Conservation (phyloP, 148 eudicot species). For the Linanthus parryae region DNA sequence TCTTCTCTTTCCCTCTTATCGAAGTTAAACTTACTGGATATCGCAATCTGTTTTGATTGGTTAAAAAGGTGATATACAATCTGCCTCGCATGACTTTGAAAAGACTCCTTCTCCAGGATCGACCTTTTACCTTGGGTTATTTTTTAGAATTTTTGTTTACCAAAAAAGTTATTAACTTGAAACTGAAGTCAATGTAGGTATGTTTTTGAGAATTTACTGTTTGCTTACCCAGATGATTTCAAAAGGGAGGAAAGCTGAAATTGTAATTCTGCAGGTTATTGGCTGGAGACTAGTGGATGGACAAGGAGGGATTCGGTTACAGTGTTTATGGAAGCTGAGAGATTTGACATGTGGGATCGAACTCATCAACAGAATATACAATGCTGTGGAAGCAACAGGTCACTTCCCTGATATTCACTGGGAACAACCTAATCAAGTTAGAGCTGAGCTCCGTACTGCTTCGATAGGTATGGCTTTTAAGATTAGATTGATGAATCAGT, state of each 20-base stretch:
- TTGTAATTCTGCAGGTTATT: slow-evolving; percentile 37
- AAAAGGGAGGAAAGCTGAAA: background rate
- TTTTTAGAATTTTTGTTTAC: no score
- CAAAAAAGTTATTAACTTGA: no score
- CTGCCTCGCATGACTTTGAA: no score
- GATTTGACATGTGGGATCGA: slow-evolving; percentile 59
- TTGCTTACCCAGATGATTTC: no score
- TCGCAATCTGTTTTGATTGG: no score
- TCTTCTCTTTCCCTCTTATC: no score
- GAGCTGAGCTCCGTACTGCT: slow-evolving; percentile 69
- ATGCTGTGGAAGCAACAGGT: slow-evolving; percentile 38
- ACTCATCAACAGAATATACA: slow-evolving; percentile 52
- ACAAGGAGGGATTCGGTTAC: slow-evolving; percentile 39
- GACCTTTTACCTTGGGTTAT: no score
- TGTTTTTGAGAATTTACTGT: no score
- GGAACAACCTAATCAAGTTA: slow-evolving; percentile 60
- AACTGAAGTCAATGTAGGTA: no score
- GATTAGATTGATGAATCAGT: background rate
- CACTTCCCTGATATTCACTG: slow-evolving; percentile 59
- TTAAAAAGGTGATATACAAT: no score
- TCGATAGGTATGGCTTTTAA: slow-evolving; percentile 26
- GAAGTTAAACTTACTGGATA: no score
- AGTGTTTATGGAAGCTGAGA: slow-evolving; percentile 80
- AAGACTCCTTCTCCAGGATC: no score
- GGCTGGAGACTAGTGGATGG: slow-evolving; percentile 76